Percentiles rank a stretch among this genome's conserved stretches.
These are phyloP conservation scores for Eucalyptus sp. DNA, from an alignment of 345 rosid species.

Conservation along the genomic window DNA sequence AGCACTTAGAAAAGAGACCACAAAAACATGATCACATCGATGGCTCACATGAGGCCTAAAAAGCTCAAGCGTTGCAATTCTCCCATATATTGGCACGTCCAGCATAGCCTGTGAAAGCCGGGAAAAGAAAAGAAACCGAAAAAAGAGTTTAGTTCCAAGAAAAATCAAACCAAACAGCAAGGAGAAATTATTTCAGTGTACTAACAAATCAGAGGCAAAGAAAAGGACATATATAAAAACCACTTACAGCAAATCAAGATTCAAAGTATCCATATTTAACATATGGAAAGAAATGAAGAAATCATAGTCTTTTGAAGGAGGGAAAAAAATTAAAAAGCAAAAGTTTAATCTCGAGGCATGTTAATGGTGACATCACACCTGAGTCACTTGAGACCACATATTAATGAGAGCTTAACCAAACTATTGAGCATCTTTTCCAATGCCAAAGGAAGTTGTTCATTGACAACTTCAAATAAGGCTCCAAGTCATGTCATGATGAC, in stretches of 20 bases:
- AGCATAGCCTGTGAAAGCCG: slow-evolving; percentile 47
- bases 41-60: slow-evolving; percentile 88
- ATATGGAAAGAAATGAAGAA: not conserved
- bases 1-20: not conserved
- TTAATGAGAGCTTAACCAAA: not conserved
- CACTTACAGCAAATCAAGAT: not conserved
- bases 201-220: not conserved
- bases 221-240: not conserved
- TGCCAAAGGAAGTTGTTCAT: not conserved
- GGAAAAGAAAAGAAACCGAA: not conserved
- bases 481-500: not conserved
- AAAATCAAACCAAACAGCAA: not conserved
- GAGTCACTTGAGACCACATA: not conserved
- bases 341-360: not conserved
- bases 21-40: not conserved
- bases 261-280: not conserved
- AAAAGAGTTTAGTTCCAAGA: not conserved
- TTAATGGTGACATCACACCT: not conserved
- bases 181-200: not conserved
- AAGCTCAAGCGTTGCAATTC: slow-evolving; percentile 87
- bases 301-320: not conserved
- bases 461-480: not conserved
- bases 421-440: not conserved
- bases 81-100: slow-evolving; percentile 90
- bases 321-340: not conserved